phyloP scores from a whole-genome alignment of 2,329 filamentous ascomycete species.

The Periglandula ipomoeae region DNA sequence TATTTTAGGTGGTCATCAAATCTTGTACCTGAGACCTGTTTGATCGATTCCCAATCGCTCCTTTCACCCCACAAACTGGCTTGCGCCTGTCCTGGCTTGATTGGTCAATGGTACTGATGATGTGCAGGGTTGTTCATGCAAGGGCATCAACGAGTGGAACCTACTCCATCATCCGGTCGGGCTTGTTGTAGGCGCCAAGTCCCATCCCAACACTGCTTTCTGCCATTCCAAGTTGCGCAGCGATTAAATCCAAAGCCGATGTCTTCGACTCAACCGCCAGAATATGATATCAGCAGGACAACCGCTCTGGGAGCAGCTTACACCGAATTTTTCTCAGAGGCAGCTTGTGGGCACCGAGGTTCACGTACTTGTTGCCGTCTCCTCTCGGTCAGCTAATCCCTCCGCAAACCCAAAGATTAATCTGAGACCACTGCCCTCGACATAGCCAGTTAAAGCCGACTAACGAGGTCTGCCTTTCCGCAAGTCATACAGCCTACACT shows the following conservation, averaged over 20 bases:
- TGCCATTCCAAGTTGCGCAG: too few species aligned
- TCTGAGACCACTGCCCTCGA: neutral
- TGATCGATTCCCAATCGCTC: neutral
- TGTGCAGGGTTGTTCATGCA: neutral
- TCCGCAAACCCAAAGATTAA: neutral
- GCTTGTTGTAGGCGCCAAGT: too few species aligned
- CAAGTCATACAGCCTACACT: neutral
- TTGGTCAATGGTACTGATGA: neutral
- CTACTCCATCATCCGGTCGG: too few species aligned
- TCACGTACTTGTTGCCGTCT: too few species aligned
- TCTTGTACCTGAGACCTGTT: neutral
- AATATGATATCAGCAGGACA: too few species aligned
- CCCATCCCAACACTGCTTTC: too few species aligned
- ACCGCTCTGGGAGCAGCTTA: too few species aligned
- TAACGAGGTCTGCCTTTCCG: neutral
- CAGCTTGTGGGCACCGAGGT: too few species aligned
- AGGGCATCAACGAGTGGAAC: neutral
- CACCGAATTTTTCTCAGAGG: too few species aligned
- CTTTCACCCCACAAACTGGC: neutral
- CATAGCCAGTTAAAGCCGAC: neutral
- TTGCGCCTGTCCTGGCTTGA: neutral
- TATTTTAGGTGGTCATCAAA: neutral
- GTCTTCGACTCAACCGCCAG: too few species aligned
- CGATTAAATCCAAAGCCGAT: too few species aligned
- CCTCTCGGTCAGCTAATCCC: too few species aligned